Evolutionary conservation across 495 filamentous ascomycete genomes (phyloP).

Genomic region (Penicillium verhagenii): DNA sequence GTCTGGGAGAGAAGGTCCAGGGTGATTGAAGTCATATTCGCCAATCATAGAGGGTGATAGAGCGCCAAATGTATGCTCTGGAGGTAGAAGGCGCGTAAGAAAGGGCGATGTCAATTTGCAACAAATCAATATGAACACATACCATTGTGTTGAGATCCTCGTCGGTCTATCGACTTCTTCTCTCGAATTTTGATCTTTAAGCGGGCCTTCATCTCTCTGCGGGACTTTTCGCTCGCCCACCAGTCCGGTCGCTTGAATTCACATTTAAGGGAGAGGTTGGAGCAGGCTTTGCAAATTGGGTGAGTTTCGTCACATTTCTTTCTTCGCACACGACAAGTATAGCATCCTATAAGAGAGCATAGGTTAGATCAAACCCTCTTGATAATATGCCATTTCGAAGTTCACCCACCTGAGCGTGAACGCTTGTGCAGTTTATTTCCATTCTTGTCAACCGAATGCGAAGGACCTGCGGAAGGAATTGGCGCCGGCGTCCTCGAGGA

Average conservation of each 20-base stretch:
- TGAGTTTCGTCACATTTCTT: constrained; percentile 98
- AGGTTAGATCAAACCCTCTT: neutral
- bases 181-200: constrained; percentile 98
- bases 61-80: neutral
- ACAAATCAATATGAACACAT: neutral
- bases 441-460: constrained; percentile 30
- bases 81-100: neutral
- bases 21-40: constrained; percentile 73
- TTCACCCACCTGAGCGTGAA: constrained; percentile 81
- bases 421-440: constrained; percentile 79
- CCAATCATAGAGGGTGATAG: constrained; percentile 42
- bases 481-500: neutral
- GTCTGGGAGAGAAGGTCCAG: constrained; percentile 32
- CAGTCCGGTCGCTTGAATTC: constrained; percentile 96
- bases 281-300: constrained; percentile 83
- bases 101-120: neutral
- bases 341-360: constrained; percentile 67
- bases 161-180: constrained; percentile 89
- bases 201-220: constrained; percentile 82
- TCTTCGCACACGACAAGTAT: constrained; percentile 88
- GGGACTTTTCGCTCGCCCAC: constrained; percentile 90
- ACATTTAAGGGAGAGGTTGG: constrained; percentile 79
- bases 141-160: constrained; percentile 20
- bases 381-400: neutral
- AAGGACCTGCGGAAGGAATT: neutral